Base-by-base conservation (phyloP, 2,329 filamentous ascomycete genomes). In the Purpureocillium takamizusanense region DNA sequence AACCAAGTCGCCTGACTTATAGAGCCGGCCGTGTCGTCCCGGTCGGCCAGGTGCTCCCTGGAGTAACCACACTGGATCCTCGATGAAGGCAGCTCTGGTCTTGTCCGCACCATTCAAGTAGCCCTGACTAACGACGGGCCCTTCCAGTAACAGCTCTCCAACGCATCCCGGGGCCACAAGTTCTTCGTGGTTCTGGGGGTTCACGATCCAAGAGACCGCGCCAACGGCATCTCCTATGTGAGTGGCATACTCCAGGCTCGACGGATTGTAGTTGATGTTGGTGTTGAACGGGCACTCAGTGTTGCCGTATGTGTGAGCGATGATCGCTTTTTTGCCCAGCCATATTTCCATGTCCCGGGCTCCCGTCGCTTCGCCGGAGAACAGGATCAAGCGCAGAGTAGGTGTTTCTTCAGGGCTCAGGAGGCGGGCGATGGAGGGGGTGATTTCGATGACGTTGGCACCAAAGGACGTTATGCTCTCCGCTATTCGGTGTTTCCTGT, bases 71-170 rank as follows among this genome's bases (percentile, higher is more conserved):
- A 31, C n/a, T 2, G 49, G 50, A 27, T 42, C 36, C 14, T 50
- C 17, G 27, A 60, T 51, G 25, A 59, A 61, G 1, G 47, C 46
- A 0, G 41, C 14, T 38, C 56, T 42, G 56, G 67, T 62, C 35
- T 45, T 46, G 4, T 34, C 38, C 0, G 51, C 17, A 17, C 59
- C 50, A 36, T 70, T 65, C 12, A 73, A 51, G 42, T 76, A 77
- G 23, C 71, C 69, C 32, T 61, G 55, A 12, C 65, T 69, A 9
- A 76, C 61, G 2, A 65, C 59, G 1, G 70, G 70, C 1, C 66
- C 65, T 41, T 62, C 62, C 15, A 69, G 40, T 3, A 60, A 43
- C 12, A 65, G 46, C 38, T 65, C 62, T 3, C 58, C 59, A 2
- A 52, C 35, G 7, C 32, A 39, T 1, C 57, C 57, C n/a, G 45